Percentiles rank a stretch among this genome's conserved stretches.
Conservation (phyloP, 768 basidiomycete species). For the Collybiopsis luxurians region DNA sequence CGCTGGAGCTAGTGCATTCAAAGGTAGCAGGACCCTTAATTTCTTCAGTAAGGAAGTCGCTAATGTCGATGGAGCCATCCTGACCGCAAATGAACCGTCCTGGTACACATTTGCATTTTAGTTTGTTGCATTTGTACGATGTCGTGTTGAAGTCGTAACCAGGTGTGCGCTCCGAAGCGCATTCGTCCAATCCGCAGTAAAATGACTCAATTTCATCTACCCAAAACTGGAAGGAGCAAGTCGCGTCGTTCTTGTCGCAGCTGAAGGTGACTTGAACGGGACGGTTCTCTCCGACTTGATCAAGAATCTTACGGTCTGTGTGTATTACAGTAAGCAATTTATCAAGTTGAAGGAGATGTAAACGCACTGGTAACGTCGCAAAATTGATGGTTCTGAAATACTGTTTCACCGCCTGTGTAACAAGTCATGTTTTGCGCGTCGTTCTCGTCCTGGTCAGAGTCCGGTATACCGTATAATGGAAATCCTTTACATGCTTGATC, state of each 20-base stretch:
- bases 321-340: not conserved
- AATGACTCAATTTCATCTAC: constrained; percentile 92
- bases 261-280: constrained; percentile 97
- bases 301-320: constrained; percentile 90
- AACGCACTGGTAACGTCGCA: constrained; percentile 94
- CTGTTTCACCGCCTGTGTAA: constrained; percentile 88
- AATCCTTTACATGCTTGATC: constrained; percentile 80
- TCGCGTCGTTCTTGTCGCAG: constrained; percentile 60
- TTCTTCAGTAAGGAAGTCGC: constrained; percentile 85
- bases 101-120: constrained; percentile 92
- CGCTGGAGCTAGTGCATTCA: constrained; percentile 50
- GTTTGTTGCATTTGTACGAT: constrained; percentile 74
- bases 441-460: constrained; percentile 33
- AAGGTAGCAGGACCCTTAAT: constrained; percentile 92
- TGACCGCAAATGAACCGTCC: constrained; percentile 95
- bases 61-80: constrained; percentile 92
- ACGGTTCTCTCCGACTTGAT: constrained; percentile 81
- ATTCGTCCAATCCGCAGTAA: constrained; percentile 84
- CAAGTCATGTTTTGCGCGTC: constrained; percentile 76
- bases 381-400: constrained; percentile 97
- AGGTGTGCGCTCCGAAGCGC: constrained; percentile 43
- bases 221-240: constrained; percentile 98
- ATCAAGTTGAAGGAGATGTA: not conserved
- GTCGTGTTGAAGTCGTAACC: constrained; percentile 73
- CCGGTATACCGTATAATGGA: constrained; percentile 51